phyloP scores from a whole-genome alignment of 2,329 filamentous ascomycete genomes.

The Penicillium brevicompactum region DNA sequence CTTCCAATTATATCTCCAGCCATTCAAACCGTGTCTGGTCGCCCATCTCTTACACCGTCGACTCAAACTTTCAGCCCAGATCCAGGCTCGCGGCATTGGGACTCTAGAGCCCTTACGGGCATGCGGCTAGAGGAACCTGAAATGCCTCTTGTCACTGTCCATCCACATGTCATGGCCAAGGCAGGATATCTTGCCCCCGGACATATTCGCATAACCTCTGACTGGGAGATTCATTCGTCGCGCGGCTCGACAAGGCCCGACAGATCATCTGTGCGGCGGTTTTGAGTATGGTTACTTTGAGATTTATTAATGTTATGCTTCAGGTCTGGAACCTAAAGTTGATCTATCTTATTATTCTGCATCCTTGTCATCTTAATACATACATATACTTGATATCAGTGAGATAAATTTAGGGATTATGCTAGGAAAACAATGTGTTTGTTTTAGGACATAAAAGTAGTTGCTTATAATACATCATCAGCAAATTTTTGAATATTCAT shows the following conservation, averaged over 20 bases:
- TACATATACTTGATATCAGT: too few species aligned
- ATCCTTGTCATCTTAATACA: too few species aligned
- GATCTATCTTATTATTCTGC: too few species aligned
- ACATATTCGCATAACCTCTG: conserved; percentile 24
- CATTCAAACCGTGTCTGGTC: conserved; percentile 4
- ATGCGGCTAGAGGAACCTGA: conserved; percentile 14
- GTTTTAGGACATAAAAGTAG: neutral
- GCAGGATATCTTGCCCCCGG: conserved; percentile 19
- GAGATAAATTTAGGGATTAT: too few species aligned
- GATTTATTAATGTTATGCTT: neutral
- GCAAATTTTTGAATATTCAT: neutral
- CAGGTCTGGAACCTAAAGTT: neutral
- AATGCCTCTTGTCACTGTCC: conserved; percentile 15
- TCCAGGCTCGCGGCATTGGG: conserved; percentile 14
- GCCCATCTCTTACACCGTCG: conserved; percentile 2
- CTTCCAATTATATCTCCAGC: conserved; percentile 15
- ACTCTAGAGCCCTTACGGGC: conserved; percentile 10
- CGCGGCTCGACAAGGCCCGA: conserved; percentile 23
- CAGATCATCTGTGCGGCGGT: conserved; percentile 15
- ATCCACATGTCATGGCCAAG: conserved; percentile 15
- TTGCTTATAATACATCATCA: neutral
- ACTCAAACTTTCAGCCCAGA: neutral
- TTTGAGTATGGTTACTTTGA: neutral
- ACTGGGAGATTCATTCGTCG: conserved; percentile 28
- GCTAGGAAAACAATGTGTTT: neutral